Evolutionary conservation across 148 eudicot genomes (phyloP).

Genomic region (Chenopodium album): DNA sequence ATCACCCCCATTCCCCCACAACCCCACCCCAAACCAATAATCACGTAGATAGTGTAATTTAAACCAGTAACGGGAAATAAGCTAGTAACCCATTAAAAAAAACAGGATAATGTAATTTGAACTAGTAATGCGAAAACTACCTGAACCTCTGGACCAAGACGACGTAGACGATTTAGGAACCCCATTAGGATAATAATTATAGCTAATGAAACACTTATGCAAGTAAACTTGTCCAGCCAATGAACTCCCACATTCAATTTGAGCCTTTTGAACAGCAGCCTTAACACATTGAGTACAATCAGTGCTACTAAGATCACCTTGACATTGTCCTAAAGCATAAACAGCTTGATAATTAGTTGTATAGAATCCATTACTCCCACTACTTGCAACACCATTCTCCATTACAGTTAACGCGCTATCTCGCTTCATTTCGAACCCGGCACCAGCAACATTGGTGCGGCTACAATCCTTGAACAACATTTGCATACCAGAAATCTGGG

Average conservation of each 20-base stretch:
- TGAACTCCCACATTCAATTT: conserved; percentile 85
- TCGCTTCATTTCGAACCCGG: conserved; percentile 67
- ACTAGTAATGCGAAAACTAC: conserved; percentile 20
- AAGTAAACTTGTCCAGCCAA: conserved; percentile 74
- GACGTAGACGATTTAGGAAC: conserved; percentile 49
- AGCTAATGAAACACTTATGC: conserved; percentile 80
- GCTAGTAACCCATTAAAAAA: too few species aligned
- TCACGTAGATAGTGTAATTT: not conserved
- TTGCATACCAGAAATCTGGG: conserved; percentile 76
- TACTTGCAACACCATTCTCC: conserved; percentile 51
- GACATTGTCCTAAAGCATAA: conserved; percentile 81
- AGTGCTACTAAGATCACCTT: conserved; percentile 68
- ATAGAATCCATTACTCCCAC: conserved; percentile 55
- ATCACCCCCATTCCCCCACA: not conserved
- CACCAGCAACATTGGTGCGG: conserved; percentile 42
- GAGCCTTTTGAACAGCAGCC: conserved; percentile 75
- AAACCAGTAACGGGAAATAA: not conserved
- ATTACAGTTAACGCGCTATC: conserved; percentile 64
- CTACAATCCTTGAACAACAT: conserved; percentile 69
- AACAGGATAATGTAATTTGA: not conserved
- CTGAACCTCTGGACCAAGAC: conserved; percentile 33
- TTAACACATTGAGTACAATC: conserved; percentile 83
- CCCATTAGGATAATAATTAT: conserved; percentile 62
- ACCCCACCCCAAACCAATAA: too few species aligned
- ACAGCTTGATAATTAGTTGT: conserved; percentile 57